Evolutionary conservation across 495 filamentous ascomycete genomes (phyloP).

Genomic region (Penicillium antarcticum): DNA sequence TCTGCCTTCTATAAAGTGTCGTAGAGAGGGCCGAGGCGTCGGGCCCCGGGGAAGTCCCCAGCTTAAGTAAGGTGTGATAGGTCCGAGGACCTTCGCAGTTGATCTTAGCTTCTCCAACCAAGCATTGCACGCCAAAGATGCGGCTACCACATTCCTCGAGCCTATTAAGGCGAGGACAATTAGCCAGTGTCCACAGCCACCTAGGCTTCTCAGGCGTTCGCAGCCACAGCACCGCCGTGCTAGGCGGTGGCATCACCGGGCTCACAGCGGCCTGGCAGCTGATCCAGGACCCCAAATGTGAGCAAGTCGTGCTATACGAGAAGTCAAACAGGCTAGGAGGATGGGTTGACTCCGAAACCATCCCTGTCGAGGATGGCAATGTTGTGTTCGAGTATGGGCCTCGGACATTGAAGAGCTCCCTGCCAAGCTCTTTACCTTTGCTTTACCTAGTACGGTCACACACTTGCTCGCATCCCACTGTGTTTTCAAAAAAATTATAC

Average conservation of each 20-base stretch:
- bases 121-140: conserved; percentile 22
- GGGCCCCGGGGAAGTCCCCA: background rate
- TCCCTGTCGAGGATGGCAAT: conserved; percentile 56
- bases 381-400: conserved; percentile 85
- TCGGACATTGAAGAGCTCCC: conserved; percentile 63
- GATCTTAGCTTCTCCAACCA: conserved; percentile 3
- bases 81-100: conserved; percentile 1
- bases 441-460: conserved; percentile 52
- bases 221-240: conserved; percentile 59
- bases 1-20: background rate
- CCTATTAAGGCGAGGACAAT: conserved; percentile 18
- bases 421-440: conserved; percentile 44
- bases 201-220: conserved; percentile 2
- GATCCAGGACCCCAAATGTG: conserved; percentile 52
- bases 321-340: conserved; percentile 66
- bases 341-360: conserved; percentile 70
- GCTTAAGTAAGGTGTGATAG: conserved; percentile 16
- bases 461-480: background rate
- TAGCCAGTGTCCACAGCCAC: conserved; percentile 13
- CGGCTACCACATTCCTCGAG: conserved; percentile 22
- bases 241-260: conserved; percentile 90
- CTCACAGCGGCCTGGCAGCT: conserved; percentile 78
- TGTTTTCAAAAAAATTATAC: background rate
- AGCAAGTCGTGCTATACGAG: conserved; percentile 77
- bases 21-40: background rate